Evolutionary conservation across 306 rosid species (phyloP).

Genomic region (Macrotyloma uniflorum): DNA sequence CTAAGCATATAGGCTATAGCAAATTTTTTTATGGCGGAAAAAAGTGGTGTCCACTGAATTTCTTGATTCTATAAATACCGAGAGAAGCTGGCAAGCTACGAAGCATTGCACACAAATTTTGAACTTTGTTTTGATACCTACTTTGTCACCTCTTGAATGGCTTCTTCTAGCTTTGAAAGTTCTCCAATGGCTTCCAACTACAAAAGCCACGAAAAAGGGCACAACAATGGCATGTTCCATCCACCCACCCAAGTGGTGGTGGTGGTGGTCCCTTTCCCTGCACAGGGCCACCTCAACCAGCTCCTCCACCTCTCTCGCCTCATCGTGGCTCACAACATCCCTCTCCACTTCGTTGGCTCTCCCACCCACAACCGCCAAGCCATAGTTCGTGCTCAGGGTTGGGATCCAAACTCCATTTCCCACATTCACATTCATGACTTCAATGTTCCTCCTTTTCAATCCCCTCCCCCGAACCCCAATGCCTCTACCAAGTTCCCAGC

Average conservation of each 20-base stretch:
- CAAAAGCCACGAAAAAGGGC: constrained; percentile 18
- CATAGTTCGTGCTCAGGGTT: constrained; percentile 55
- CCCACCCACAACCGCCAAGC: constrained; percentile 66
- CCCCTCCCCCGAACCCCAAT: constrained; percentile 62
- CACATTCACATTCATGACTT: constrained; percentile 61
- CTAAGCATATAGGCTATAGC: no score
- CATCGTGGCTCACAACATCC: constrained; percentile 47
- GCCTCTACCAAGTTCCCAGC: constrained; percentile 55
- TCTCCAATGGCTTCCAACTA: constrained; percentile 40
- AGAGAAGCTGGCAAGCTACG: neutral
- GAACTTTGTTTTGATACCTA: neutral
- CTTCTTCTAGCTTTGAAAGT: constrained; percentile 34
- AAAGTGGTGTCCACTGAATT: neutral
- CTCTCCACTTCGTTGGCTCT: constrained; percentile 66
- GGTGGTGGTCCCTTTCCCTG: constrained; percentile 71
- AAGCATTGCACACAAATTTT: neutral
- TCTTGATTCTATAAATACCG: neutral
- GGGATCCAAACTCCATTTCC: constrained; percentile 45
- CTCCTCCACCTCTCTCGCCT: constrained; percentile 81
- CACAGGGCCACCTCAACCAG: constrained; percentile 90
- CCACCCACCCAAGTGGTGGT: constrained; percentile 44
- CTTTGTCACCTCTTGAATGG: constrained; percentile 1
- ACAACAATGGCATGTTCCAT: constrained; percentile 19
- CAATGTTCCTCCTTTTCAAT: constrained; percentile 44
- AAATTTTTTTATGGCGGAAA: neutral